phyloP scores from a whole-genome alignment of 345 rosid species.

The Ceriops decandra region DNA sequence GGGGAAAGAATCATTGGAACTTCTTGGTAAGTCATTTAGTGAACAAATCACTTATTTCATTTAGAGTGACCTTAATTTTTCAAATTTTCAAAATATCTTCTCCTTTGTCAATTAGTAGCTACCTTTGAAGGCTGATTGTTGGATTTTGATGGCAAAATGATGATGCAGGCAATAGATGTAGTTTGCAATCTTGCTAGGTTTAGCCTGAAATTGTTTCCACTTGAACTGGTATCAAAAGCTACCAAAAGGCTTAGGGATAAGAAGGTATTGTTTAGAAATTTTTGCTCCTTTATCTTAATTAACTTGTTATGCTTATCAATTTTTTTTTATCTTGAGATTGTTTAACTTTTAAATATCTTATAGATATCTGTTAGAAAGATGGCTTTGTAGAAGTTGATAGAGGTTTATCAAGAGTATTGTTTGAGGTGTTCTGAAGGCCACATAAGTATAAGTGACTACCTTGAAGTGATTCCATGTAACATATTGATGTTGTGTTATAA shows the following conservation, averaged over 20 bases:
- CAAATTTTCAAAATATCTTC: neutral
- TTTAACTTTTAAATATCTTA: slow-evolving; percentile 8
- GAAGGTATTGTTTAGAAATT: slow-evolving; percentile 48
- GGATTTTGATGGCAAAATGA: slow-evolving; percentile 83
- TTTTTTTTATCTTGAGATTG: neutral
- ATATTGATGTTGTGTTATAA: slow-evolving; percentile 70
- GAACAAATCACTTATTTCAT: slow-evolving; percentile 5
- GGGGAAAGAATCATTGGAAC: slow-evolving; percentile 53
- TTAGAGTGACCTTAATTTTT: slow-evolving; percentile 18
- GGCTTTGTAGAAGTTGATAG: slow-evolving; percentile 70
- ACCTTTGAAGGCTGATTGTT: slow-evolving; percentile 69
- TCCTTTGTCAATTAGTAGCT: slow-evolving; percentile 41
- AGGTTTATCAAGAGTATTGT: slow-evolving; percentile 79
- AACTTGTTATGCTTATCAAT: neutral
- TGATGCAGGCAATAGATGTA: slow-evolving; percentile 63
- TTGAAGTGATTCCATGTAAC: slow-evolving; percentile 89
- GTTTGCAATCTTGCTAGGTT: slow-evolving; percentile 70
- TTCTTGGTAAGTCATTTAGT: slow-evolving; percentile 53
- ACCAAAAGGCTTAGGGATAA: slow-evolving; percentile 89
- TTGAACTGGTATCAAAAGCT: slow-evolving; percentile 53
- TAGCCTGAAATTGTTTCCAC: slow-evolving; percentile 47
- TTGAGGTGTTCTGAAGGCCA: slow-evolving; percentile 37
- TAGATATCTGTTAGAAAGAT: slow-evolving; percentile 84
- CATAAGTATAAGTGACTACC: slow-evolving; percentile 36
- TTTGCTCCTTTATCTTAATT: neutral